These are phyloP conservation scores for Aristolochia californica DNA, from an alignment of 164 flowering plant species.

Conservation along the genomic window DNA sequence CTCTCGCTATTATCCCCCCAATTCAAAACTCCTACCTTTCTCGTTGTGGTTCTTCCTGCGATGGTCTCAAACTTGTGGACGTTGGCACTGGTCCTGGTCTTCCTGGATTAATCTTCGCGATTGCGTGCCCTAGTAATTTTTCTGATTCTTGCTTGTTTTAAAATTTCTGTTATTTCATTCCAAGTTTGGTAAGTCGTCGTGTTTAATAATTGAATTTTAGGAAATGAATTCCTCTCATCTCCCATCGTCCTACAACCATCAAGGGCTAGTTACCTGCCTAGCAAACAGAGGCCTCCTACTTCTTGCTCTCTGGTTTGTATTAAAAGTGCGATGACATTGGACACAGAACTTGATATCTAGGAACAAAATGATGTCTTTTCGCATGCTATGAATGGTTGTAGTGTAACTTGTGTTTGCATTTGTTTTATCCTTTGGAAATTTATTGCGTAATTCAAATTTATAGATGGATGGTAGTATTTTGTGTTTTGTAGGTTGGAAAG, in stretches of 20 bases:
- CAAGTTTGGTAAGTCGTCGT: neutral
- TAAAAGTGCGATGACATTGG: too few relatives aligned
- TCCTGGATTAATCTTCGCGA: conserved; percentile 80
- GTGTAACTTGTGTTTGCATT: too few relatives aligned
- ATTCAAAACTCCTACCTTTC: conserved; percentile 32
- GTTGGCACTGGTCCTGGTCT: conserved; percentile 88
- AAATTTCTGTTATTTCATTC: neutral
- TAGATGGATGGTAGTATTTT: too few relatives aligned
- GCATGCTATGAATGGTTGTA: too few relatives aligned
- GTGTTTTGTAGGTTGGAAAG: too few relatives aligned
- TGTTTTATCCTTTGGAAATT: too few relatives aligned
- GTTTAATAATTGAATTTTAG: too few relatives aligned
- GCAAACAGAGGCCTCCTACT: neutral
- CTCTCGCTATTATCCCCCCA: conserved; percentile 68
- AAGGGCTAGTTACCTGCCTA: neutral
- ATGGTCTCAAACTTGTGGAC: conserved; percentile 54
- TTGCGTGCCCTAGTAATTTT: conserved; percentile 64
- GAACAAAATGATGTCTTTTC: too few relatives aligned
- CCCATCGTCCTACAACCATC: neutral
- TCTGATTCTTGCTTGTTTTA: neutral
- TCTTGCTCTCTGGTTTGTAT: conserved; percentile 22
- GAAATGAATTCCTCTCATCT: too few relatives aligned
- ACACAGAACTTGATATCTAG: too few relatives aligned
- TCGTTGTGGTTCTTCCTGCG: conserved; percentile 29
- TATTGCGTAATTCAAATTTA: too few relatives aligned